A percentile compares a stretch with the other conserved stretches of the same genome.
These are phyloP conservation scores for Pestalotiopsis fici DNA, from an alignment of 2,329 filamentous ascomycete species.

Conservation along the genomic window DNA sequence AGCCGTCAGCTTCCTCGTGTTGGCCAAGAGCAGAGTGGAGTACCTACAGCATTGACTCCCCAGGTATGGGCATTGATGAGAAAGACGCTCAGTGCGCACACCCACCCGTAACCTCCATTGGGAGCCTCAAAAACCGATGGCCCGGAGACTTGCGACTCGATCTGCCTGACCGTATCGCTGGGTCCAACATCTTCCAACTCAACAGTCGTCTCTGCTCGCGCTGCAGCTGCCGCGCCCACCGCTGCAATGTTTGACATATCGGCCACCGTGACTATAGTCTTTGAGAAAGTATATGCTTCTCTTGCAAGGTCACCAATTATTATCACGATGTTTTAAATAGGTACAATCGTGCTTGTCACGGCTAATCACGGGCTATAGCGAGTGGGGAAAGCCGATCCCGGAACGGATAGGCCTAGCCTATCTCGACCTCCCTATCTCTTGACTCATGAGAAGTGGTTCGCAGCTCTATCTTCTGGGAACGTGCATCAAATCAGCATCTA, in stretches of 20 bases:
- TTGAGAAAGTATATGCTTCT: background rate
- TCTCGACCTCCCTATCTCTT: background rate
- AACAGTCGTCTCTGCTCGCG: background rate
- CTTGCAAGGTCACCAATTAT: background rate
- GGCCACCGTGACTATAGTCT: background rate
- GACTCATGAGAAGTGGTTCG: background rate
- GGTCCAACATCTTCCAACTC: background rate
- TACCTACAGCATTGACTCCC: slow-evolving; percentile 38
- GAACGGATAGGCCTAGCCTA: background rate
- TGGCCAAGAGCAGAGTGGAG: background rate
- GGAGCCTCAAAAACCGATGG: slow-evolving; percentile 34
- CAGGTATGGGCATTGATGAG: slow-evolving; percentile 38
- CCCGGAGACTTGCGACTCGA: background rate
- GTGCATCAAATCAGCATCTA: too few species aligned
- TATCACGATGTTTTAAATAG: background rate
- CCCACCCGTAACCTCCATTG: slow-evolving; percentile 60
- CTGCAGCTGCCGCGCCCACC: background rate
- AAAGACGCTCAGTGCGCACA: slow-evolving; percentile 37
- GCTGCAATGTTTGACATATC: background rate
- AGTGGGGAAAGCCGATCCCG: background rate
- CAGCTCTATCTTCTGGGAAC: too few species aligned
- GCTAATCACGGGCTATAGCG: background rate
- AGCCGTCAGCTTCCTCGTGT: background rate
- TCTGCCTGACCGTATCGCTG: background rate
- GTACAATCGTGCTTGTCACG: background rate